Evolutionary conservation across 148 eudicot genomes (phyloP).

Genomic region (Spergularia marina): DNA sequence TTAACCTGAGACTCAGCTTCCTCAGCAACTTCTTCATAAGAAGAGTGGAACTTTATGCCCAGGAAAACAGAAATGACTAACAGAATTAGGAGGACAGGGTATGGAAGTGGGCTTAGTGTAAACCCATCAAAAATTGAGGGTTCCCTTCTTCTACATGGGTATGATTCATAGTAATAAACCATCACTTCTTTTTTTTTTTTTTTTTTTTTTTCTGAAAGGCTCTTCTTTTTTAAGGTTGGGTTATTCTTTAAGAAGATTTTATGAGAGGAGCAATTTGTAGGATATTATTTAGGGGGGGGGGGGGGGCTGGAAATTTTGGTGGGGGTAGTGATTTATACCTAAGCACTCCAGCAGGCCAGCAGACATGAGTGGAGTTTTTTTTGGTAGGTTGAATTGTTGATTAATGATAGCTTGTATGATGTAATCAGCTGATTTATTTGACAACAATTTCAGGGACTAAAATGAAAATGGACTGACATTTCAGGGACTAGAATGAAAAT

Average conservation of each 20-base stretch:
- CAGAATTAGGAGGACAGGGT: constrained; percentile 61
- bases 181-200: not conserved
- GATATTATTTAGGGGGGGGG: too few relatives aligned
- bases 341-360: too few relatives aligned
- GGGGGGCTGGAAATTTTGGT: not conserved
- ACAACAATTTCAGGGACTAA: not conserved
- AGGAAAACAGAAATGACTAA: constrained; percentile 49
- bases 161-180: constrained; percentile 10
- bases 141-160: constrained; percentile 18
- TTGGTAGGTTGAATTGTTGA: too few relatives aligned
- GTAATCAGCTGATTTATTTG: not conserved
- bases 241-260: not conserved
- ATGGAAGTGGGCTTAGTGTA: constrained; percentile 66
- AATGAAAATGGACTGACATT: not conserved
- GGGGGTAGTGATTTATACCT: too few relatives aligned
- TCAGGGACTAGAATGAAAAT: not conserved
- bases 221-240: too few relatives aligned
- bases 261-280: not conserved
- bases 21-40: constrained; percentile 56
- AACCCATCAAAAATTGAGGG: constrained; percentile 58
- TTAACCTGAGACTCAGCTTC: constrained; percentile 45
- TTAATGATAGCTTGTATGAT: too few relatives aligned
- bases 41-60: constrained; percentile 46
- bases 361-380: too few relatives aligned
- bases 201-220: not conserved